A percentile compares a stretch with the other conserved stretches of the same genome.
phyloP scores from a whole-genome alignment of 1,139 yeast species.

The Protomyces lactucae-debilis region DNA sequence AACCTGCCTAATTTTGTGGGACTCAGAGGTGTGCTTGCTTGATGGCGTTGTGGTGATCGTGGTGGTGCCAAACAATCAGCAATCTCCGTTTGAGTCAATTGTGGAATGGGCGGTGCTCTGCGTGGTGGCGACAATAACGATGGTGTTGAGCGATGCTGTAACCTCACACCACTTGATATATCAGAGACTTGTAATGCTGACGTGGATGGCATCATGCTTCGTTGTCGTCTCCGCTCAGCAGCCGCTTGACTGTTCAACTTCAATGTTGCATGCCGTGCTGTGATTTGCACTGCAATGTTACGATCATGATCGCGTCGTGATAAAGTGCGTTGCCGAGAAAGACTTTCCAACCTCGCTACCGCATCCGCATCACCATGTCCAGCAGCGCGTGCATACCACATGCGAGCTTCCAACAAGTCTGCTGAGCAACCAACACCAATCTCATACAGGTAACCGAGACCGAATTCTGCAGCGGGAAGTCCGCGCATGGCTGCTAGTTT shows the following conservation, averaged over 20 bases:
- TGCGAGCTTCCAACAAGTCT: slow-evolving; percentile 47
- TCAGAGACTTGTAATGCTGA: not conserved
- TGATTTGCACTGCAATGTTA: slow-evolving; percentile 3
- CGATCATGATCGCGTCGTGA: slow-evolving; percentile 18
- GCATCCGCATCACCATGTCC: slow-evolving; percentile 22
- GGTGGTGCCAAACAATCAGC: not conserved
- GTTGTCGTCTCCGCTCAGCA: not conserved
- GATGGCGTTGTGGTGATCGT: not conserved
- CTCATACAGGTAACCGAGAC: slow-evolving; percentile 44
- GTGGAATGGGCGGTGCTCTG: not conserved
- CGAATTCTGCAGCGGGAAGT: slow-evolving; percentile 42
- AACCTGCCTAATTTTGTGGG: not conserved
- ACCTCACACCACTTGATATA: not conserved
- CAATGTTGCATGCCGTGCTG: slow-evolving; percentile 19
- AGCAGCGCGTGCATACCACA: slow-evolving; percentile 59
- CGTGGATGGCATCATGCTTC: not conserved
- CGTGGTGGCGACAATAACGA: not conserved
- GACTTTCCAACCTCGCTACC: slow-evolving; percentile 7
- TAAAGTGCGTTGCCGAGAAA: slow-evolving; percentile 4
- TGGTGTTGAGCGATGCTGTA: not conserved
- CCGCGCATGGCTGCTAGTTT: slow-evolving; percentile 39
- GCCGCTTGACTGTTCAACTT: slow-evolving; percentile 5
- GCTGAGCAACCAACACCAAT: slow-evolving; percentile 54
- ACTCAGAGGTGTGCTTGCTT: not conserved
- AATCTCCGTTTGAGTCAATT: not conserved